Percentiles rank a stretch among this genome's conserved stretches.
These are phyloP conservation scores for Penicillium frequentans DNA, from an alignment of 2,329 filamentous ascomycete genomes.

Conservation along the genomic window DNA sequence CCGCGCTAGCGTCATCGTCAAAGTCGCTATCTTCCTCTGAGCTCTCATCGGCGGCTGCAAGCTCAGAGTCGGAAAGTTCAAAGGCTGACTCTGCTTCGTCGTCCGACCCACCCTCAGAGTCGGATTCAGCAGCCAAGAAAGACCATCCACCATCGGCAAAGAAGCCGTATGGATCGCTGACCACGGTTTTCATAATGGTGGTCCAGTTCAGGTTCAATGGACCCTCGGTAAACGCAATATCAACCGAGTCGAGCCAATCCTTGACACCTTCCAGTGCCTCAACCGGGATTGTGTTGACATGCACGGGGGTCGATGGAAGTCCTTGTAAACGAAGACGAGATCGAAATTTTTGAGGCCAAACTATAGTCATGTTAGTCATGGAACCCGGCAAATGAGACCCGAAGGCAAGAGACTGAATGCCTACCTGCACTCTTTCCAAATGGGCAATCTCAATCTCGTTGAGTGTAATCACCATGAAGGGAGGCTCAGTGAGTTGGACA, in stretches of 20 bases:
- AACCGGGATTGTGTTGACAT: conserved; percentile 97
- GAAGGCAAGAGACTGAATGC: neutral
- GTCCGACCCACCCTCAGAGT: conserved; percentile 74
- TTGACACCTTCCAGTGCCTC: conserved; percentile 94
- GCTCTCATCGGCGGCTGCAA: conserved; percentile 69
- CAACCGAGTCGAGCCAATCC: conserved; percentile 94
- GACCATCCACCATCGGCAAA: conserved; percentile 94
- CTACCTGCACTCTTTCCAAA: conserved; percentile 78
- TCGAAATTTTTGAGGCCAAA: conserved; percentile 99
- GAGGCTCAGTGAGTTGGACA: conserved; percentile 94
- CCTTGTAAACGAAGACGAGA: conserved; percentile 96
- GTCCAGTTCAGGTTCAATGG: conserved; percentile 98
- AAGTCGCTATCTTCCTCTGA: conserved; percentile 92
- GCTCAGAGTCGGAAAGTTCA: conserved; percentile 82
- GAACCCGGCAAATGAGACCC: neutral
- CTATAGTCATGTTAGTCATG: conserved; percentile 46
- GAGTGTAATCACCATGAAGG: conserved; percentile 92
- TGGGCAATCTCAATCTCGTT: conserved; percentile 96
- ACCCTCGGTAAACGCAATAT: conserved; percentile 91
- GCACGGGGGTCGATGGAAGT: conserved; percentile 88
- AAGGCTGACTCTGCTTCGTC: conserved; percentile 90
- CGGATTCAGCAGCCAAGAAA: conserved; percentile 84
- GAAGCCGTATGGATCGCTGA: conserved; percentile 89
- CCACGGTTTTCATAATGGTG: conserved; percentile 99
- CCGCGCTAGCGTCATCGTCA: conserved; percentile 85